Conservation (phyloP, 192 early-diverging fungal genomes). For the Umbelopsis sp. region DNA sequence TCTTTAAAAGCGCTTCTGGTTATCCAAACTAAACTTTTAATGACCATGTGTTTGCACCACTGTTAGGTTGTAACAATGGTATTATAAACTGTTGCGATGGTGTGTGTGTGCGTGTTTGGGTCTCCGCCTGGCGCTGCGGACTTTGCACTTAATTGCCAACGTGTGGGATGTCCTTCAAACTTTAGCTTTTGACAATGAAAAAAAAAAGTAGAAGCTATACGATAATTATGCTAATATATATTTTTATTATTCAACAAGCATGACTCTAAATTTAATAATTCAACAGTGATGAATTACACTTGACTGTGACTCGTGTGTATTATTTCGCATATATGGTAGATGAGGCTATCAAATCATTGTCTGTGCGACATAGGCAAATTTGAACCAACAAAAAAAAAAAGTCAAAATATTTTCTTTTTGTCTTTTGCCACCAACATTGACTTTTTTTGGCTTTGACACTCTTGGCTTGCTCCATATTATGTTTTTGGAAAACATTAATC, state of each 20-base stretch:
- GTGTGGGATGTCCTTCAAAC: too few species aligned
- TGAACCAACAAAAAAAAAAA: not conserved
- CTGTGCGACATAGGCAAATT: conserved; percentile 14
- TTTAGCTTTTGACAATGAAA: too few species aligned
- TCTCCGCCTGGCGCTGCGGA: conserved; percentile 10
- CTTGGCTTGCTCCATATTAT: too few species aligned
- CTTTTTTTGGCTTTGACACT: not conserved
- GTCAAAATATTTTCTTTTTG: not conserved
- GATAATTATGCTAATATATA: too few species aligned
- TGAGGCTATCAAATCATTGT: conserved; percentile 21
- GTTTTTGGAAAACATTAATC: too few species aligned
- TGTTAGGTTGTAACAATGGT: not conserved
- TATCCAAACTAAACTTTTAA: not conserved
- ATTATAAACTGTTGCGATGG: conserved; percentile 1
- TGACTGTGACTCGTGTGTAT: too few species aligned
- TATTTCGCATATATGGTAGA: too few species aligned
- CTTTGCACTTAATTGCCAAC: not conserved
- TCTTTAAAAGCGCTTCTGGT: too few species aligned
- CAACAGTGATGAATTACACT: too few species aligned
- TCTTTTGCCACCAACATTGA: not conserved
- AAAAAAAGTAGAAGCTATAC: too few species aligned
- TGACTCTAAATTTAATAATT: too few species aligned
- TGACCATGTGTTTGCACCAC: conserved; percentile 14
- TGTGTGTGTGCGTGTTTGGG: not conserved
- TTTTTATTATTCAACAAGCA: too few species aligned